Evolutionary conservation across 1,284 basidiomycete genomes (phyloP), one percentile per base, ranked within the genome.

Genomic region (Ceratobasidium sp.): DNA sequence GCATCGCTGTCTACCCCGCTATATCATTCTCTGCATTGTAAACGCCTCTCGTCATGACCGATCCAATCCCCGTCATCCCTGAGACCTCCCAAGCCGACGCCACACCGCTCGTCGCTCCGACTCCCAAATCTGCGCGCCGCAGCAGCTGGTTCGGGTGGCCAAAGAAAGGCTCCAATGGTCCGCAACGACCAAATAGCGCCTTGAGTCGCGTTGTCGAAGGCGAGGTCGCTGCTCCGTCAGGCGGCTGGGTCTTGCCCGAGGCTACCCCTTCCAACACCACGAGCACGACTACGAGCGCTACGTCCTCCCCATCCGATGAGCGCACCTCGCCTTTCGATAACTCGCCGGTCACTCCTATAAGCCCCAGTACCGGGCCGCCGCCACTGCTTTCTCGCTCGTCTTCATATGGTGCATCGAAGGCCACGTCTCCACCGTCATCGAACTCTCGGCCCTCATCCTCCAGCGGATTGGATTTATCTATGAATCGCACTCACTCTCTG

Each of bases 61-160:
- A 72, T 72, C 45, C 66, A 27, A 36, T 29, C 1, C 48, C 67
- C 17, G 44, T 36, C 41, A 60, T 59, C 1, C 56, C 67, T 19
- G 67, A 72, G 41, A 29, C 44, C 29, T n/a, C 67, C 14, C 60
- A 44, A 17, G 22, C 27, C 15, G 60, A 63, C 19, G 45, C 24
- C 53, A 17, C 24, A 9, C n/a, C 24, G 24, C 54, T 72, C 45
- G 44, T 72, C 9, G 41, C 67, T 22, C 67, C 67, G 3, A 60
- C 56, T 33, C 67, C 67, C 56, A 72, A 60, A 45, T 50, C 67
- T 59, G 67, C 56, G 17, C 67, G 67, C 51, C 67, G 67, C 56
- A 72, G 44, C 45, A 59, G 67, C 56, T 72, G 67, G 67, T 72
- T 72, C 27, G 67, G 67, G n/a, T 72, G 67, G 67, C 44, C 67